Evolutionary conservation across 169 alveolate genomes (phyloP), one percentile per base, ranked within the genome.

Genomic region (Plasmodium berghei): DNA sequence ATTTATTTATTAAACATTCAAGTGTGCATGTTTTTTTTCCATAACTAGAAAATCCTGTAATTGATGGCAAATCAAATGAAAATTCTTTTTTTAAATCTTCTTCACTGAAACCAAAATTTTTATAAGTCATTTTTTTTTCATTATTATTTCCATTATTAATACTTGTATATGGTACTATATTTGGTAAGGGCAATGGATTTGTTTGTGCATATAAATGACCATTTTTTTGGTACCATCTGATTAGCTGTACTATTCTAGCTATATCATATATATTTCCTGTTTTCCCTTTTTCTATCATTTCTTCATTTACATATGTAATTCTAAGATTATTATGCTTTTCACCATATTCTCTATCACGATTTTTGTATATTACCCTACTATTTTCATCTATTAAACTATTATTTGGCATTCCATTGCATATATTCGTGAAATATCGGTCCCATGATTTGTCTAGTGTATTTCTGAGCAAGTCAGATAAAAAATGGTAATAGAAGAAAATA

Each of bases 151-250:
- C 83, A 48, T 64, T 34, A 10, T n/a, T 40, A n/a, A 80, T 73
- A 34, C 93, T 83, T 46, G 80, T 72, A 87, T 90, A 93, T 22
- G 96, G 96, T n/a, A 92, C 71, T n/a, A 42, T 58, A n/a, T 88
- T 80, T 16, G 96, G 96, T 22, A 93, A 58, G 1, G 92, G 91
- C 14, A 93, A 71, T n/a, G 96, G 96, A 52, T 93, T 94, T 49
- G 90, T 22, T 12, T 90, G 92, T 55, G 96, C 87, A 58, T 72
- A 28, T 10, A 72, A 40, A 77, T 93, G 96, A 2, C 96, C 96
- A 42, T 87, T 72, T 22, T 90, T 80, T 24, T 94, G 93, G 73
- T 88, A 93, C 59, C 95, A 93, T 16, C 92, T 26, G 10, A 92
- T 94, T 1, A 93, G 80, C 55, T 93, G 95, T 24, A 87, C 91